phyloP scores from a whole-genome alignment of 208 protist species.

The Crithidia fasciculata region DNA sequence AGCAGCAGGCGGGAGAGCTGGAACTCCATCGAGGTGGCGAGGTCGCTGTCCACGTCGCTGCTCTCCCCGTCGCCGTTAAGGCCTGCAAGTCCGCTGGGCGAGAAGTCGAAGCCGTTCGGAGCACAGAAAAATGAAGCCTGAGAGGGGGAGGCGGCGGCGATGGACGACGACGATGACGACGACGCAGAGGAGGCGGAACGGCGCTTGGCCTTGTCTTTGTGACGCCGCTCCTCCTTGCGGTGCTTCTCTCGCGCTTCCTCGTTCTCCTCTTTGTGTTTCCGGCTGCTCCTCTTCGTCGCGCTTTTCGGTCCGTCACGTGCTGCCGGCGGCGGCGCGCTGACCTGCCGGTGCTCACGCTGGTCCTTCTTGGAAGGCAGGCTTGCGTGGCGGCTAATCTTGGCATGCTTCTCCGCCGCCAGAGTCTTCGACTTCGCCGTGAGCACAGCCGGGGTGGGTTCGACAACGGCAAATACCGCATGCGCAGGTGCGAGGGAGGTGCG shows the following conservation, averaged over 20 bases:
- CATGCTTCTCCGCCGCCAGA: no score
- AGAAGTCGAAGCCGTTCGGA: neutral
- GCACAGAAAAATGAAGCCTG: neutral
- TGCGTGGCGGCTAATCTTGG: no score
- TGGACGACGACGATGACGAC: neutral
- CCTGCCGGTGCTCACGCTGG: no score
- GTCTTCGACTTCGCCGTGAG: neutral
- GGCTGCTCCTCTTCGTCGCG: no score
- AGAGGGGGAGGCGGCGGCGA: neutral
- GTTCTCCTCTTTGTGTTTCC: neutral
- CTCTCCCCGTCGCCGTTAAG: neutral
- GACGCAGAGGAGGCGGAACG: neutral
- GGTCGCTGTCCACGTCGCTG: constrained; percentile 32
- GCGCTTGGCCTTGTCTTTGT: neutral
- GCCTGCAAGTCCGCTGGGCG: neutral
- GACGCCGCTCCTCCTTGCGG: neutral
- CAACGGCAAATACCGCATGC: neutral
- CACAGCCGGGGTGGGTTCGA: neutral
- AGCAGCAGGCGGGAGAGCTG: constrained; percentile 28
- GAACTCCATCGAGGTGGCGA: constrained; percentile 34
- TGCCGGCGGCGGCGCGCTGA: no score
- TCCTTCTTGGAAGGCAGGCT: no score
- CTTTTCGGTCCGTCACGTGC: no score
- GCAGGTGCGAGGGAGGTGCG: neutral
- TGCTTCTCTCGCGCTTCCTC: neutral